Evolutionary conservation across 257 asterid species (phyloP).

Genomic region (Przewalskia tangutica): DNA sequence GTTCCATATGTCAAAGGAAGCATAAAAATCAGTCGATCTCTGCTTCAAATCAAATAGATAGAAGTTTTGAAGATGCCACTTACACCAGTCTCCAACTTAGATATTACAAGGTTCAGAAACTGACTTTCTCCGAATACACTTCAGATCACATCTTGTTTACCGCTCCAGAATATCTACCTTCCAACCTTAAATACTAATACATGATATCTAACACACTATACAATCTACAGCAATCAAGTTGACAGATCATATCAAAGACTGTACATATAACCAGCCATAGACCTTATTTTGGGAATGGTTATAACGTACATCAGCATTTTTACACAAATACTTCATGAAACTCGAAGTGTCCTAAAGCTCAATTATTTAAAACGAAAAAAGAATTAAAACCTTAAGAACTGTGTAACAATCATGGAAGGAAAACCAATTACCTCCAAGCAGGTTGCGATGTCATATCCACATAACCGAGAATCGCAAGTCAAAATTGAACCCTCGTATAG

Average conservation of each 20-base stretch:
- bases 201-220: neutral
- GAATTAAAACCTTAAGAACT: neutral
- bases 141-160: neutral
- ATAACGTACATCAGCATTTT: neutral
- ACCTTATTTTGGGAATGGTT: neutral
- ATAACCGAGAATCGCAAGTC: conserved; percentile 54
- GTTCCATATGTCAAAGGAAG: neutral
- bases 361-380: neutral
- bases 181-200: neutral
- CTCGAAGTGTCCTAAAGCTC: neutral
- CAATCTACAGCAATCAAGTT: neutral
- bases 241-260: neutral
- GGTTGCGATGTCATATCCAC: conserved; percentile 76
- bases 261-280: neutral
- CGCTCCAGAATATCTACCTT: neutral
- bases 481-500: conserved; percentile 73
- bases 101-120: neutral
- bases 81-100: neutral
- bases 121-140: neutral
- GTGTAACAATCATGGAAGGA: conserved; percentile 1
- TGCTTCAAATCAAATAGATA: neutral
- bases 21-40: neutral
- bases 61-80: neutral
- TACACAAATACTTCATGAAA: neutral
- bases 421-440: conserved; percentile 77